phyloP scores from a whole-genome alignment of 441 rosid species.

The Adansonia grandidieri region DNA sequence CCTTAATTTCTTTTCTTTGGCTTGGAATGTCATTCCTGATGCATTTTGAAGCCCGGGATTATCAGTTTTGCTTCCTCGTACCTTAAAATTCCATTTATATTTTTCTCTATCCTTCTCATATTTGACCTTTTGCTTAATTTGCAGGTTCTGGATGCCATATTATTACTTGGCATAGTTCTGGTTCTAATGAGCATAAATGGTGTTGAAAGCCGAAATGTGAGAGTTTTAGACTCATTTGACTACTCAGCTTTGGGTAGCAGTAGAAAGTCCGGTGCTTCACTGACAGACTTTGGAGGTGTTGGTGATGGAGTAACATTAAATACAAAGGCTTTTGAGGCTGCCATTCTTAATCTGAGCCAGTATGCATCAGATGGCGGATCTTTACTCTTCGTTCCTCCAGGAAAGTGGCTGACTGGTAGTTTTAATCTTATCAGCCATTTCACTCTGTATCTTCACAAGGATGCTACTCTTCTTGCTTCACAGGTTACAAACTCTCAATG shows the following conservation, averaged over 20 bases:
- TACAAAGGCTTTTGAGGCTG: slow-evolving; percentile 59
- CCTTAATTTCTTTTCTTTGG: background rate
- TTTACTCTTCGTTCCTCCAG: slow-evolving; percentile 62
- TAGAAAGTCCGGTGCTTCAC: slow-evolving; percentile 55
- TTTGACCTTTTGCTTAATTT: background rate
- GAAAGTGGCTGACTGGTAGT: slow-evolving; percentile 67
- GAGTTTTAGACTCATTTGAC: slow-evolving; percentile 27
- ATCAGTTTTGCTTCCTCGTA: background rate
- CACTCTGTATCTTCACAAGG: slow-evolving; percentile 59
- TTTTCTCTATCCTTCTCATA: background rate
- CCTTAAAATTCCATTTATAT: background rate
- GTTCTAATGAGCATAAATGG: slow-evolving; percentile 36
- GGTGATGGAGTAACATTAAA: slow-evolving; percentile 68
- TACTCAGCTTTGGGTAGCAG: slow-evolving; percentile 53
- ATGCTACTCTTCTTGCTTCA: slow-evolving; percentile 68
- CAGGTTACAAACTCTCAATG: slow-evolving; percentile 41
- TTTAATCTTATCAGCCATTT: slow-evolving; percentile 72
- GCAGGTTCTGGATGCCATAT: slow-evolving; percentile 38
- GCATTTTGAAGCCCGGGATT: background rate
- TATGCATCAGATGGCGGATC: slow-evolving; percentile 53
- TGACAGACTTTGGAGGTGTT: slow-evolving; percentile 69
- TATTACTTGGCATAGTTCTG: slow-evolving; percentile 31
- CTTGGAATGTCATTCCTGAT: slow-evolving; percentile 4
- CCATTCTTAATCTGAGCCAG: slow-evolving; percentile 57
- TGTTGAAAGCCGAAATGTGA: slow-evolving; percentile 36